Conservation (phyloP, 2,329 filamentous ascomycete species). For the Aspergillus caelatus region DNA sequence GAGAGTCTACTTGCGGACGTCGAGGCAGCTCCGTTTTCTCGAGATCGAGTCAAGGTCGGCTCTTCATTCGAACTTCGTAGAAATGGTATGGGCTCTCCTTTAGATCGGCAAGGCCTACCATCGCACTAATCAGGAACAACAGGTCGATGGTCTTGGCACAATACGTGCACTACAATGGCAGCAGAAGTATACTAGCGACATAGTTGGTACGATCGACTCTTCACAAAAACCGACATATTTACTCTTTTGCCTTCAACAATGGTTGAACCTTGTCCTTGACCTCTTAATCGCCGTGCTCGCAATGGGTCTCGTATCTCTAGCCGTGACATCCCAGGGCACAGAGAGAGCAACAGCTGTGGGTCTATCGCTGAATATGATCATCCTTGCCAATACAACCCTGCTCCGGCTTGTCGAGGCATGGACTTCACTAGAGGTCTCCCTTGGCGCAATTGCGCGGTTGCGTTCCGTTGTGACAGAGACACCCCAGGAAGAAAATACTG, state of each 20-base stretch:
- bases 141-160: conserved; percentile 15
- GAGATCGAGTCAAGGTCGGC: conserved; percentile 24
- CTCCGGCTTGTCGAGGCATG: conserved; percentile 49
- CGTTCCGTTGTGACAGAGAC: background rate
- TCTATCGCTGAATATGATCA: conserved; percentile 50
- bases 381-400: conserved; percentile 49
- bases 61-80: conserved; percentile 18
- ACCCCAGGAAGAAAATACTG: background rate
- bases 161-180: conserved; percentile 20
- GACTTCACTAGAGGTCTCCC: conserved; percentile 56
- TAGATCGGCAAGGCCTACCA: background rate
- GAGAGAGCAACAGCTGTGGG: conserved; percentile 47
- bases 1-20: conserved; percentile 16
- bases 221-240: conserved; percentile 27
- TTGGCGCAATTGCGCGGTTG: conserved; percentile 50
- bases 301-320: conserved; percentile 12
- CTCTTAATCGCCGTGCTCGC: conserved; percentile 16
- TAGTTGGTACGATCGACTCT: conserved; percentile 9
- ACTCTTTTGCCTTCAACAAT: conserved; percentile 24
- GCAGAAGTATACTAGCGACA: background rate
- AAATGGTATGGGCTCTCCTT: background rate
- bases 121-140: background rate
- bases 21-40: conserved; percentile 19
- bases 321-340: conserved; percentile 22
- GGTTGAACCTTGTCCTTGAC: conserved; percentile 26